These are phyloP conservation scores for Diaporthe helianthi DNA, from an alignment of 2,329 filamentous ascomycete species.

Conservation along the genomic window DNA sequence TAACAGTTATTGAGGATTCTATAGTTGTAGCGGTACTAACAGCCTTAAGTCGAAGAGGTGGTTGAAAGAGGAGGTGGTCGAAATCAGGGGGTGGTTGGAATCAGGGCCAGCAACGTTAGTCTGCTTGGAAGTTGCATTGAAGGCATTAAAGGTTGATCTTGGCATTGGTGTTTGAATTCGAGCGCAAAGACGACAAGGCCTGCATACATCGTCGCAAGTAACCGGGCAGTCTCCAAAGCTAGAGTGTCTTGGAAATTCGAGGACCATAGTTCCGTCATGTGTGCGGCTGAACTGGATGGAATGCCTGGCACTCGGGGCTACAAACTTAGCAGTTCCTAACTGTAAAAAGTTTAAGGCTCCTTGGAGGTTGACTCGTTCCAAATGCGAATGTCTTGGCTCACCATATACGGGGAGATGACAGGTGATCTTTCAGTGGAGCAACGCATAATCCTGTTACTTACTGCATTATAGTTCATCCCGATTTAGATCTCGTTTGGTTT, in stretches of 20 bases:
- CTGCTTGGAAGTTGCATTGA: neutral
- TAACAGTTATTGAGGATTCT: no score
- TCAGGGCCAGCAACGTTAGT: no score
- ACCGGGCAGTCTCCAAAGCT: no score
- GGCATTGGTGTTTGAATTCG: neutral
- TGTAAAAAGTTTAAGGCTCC: neutral
- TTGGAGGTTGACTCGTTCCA: conserved; percentile 13
- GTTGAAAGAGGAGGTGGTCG: no score
- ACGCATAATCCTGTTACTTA: neutral
- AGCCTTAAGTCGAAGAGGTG: no score
- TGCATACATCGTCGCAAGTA: no score
- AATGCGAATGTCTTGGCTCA: conserved; percentile 17
- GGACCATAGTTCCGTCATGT: neutral
- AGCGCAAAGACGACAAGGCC: no score
- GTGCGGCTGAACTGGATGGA: neutral
- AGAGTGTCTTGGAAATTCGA: neutral
- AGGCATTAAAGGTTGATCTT: neutral
- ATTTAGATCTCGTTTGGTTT: conserved; percentile 22
- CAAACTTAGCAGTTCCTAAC: neutral
- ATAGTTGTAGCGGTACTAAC: no score
- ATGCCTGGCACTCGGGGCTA: neutral
- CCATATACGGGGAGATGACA: conserved; percentile 15
- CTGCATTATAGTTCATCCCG: conserved; percentile 15
- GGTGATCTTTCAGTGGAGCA: conserved; percentile 9
- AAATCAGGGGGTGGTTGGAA: no score